Percentiles rank a stretch among this genome's conserved stretches.
phyloP scores from a whole-genome alignment of 106 monocot genomes.

The Alisma plantagoaquatica region DNA sequence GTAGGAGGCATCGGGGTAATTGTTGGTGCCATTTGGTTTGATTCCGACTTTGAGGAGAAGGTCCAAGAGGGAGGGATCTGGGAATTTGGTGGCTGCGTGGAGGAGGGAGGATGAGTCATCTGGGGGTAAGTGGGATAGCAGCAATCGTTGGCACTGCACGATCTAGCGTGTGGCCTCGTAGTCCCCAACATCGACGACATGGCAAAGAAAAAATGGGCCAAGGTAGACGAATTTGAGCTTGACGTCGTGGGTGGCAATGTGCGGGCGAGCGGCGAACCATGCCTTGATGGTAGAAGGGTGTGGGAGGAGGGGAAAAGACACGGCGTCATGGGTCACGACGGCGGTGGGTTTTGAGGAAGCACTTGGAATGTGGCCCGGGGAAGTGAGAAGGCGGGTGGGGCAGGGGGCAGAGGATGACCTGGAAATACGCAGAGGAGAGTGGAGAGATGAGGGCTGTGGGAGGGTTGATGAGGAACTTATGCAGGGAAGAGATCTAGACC shows the following conservation, averaged over 20 bases:
- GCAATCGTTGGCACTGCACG: conserved; percentile 28
- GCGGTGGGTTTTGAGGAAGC: conserved; percentile 42
- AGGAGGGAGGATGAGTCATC: conserved; percentile 8
- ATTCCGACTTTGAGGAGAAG: conserved; percentile 13
- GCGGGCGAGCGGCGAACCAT: conserved; percentile 12
- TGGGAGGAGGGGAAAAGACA: conserved; percentile 1
- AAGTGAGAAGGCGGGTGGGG: background rate
- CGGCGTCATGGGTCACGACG: conserved; percentile 8
- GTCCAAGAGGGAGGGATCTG: background rate
- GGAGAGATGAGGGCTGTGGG: conserved; percentile 26
- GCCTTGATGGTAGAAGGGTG: conserved; percentile 7
- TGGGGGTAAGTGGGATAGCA: conserved; percentile 17
- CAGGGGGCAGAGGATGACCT: background rate
- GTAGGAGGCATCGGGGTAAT: background rate
- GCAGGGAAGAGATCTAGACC: conserved; percentile 54
- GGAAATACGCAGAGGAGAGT: background rate
- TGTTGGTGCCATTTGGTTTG: background rate
- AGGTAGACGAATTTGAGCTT: conserved; percentile 39
- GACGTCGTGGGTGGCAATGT: conserved; percentile 10
- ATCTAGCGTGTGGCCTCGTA: conserved; percentile 14
- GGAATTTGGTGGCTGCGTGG: background rate
- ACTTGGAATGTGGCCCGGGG: conserved; percentile 40
- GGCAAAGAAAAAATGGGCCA: conserved; percentile 35
- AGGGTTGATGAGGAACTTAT: conserved; percentile 69
- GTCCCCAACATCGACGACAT: conserved; percentile 18